phyloP scores from a whole-genome alignment of 2,329 filamentous ascomycete genomes.

The Xylariales sp. region DNA sequence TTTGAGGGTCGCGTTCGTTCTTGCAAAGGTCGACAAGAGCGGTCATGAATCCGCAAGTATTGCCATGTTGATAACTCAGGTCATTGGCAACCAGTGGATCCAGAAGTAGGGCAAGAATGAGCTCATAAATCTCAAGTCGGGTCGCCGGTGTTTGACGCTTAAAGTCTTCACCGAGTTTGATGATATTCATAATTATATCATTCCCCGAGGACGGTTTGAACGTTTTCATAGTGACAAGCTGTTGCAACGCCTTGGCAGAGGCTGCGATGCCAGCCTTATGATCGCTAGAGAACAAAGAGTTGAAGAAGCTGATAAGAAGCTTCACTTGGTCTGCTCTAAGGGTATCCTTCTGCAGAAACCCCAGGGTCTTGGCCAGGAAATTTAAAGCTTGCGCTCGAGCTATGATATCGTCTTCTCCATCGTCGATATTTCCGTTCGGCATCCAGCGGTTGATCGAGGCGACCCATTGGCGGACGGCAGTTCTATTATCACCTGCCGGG shows the following conservation, averaged over 20 bases:
- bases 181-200: conserved; percentile 45
- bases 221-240: conserved; percentile 43
- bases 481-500: conserved; percentile 37
- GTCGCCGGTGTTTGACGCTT: conserved; percentile 47
- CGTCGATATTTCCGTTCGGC: conserved; percentile 33
- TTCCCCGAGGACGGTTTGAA: conserved; percentile 46
- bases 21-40: conserved; percentile 47
- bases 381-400: conserved; percentile 50
- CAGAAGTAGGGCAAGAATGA: conserved; percentile 41
- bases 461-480: conserved; percentile 50
- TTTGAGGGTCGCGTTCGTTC: conserved; percentile 53
- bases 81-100: conserved; percentile 38
- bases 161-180: conserved; percentile 52
- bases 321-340: conserved; percentile 49
- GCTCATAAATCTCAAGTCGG: conserved; percentile 46
- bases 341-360: conserved; percentile 38
- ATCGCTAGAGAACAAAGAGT: conserved; percentile 54
- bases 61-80: conserved; percentile 39
- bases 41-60: conserved; percentile 40
- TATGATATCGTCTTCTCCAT: conserved; percentile 42
- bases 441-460: conserved; percentile 53
- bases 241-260: conserved; percentile 47
- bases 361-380: conserved; percentile 52
- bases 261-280: conserved; percentile 55
- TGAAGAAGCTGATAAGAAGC: conserved; percentile 49